These are phyloP conservation scores for Nymphaea thermarum DNA, from an alignment of 164 flowering plant genomes.

Conservation along the genomic window DNA sequence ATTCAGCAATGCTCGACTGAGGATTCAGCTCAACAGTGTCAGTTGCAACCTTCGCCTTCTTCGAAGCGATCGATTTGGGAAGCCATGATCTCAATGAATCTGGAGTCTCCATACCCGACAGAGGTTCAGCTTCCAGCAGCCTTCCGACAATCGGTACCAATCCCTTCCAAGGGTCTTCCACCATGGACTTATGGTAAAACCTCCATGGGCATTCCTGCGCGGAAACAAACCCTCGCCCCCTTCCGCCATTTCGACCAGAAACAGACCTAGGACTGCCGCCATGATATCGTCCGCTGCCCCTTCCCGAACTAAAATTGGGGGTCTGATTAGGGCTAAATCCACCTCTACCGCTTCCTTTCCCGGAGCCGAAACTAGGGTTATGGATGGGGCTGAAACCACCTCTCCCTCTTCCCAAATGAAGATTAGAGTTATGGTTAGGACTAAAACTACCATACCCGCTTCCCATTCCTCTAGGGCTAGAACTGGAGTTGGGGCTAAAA, in stretches of 20 bases:
- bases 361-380: neutral
- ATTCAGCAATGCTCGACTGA: constrained; percentile 54
- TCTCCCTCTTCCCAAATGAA: neutral
- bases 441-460: neutral
- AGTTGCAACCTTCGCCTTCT: constrained; percentile 23
- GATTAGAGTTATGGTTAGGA: neutral
- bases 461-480: neutral
- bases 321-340: constrained; percentile 4
- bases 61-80: constrained; percentile 27
- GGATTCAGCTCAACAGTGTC: constrained; percentile 11
- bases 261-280: constrained; percentile 15
- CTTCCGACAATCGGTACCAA: constrained; percentile 43
- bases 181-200: constrained; percentile 53
- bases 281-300: constrained; percentile 3
- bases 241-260: constrained; percentile 27
- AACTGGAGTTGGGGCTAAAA: neutral
- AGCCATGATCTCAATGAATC: constrained; percentile 25
- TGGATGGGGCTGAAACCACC: neutral
- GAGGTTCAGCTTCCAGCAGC: neutral
- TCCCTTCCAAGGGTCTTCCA: constrained; percentile 73
- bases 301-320: neutral
- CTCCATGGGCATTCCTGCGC: constrained; percentile 23
- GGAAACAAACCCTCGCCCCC: constrained; percentile 24
- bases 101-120: neutral
- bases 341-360: constrained; percentile 3